Evolutionary conservation across 2,329 filamentous ascomycete genomes (phyloP), one percentile per base, ranked within the genome.

Genomic region (Cladosporium sp.): DNA sequence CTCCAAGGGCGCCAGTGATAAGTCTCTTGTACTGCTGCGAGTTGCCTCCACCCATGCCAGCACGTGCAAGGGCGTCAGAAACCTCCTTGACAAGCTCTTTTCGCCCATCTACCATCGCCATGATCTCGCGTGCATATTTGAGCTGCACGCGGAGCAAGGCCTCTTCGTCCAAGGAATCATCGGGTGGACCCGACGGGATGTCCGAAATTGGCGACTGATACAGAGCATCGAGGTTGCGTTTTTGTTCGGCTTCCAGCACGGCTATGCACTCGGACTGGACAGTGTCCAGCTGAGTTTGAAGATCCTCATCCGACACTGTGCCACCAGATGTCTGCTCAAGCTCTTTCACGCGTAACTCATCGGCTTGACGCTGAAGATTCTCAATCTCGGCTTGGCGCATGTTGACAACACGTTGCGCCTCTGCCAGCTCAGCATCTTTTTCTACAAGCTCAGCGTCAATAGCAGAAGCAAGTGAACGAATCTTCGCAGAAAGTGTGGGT

Each of bases 381-480:
- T 86, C 84, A 4, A 92, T 82, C 74, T 94, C 91, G 36, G 85
- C 83, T 68, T 90, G 86, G 0, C 90, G 88, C 70, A 89, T 89
- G 67, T 78, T 77, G 26, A 81, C 78, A 1, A 84, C 80, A 3
- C 81, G 78, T 64, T 82, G 79, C 1, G 81, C 80, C 67, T 84
- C 82, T 11, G 76, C 73, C 0, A 78, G 74, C 67, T 84, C 82
- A 3, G 76, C 76, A 62, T 92, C 87, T 74, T 92, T 92, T 70
- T 93, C 90, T 62, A 86, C 84, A 72, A 92, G 86, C 75, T 94
- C 90, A 32, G 89, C 86, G 66, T 95, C 92, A 73, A 92, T 92
- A 65, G 79, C 78, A 24, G 73, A 69, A 4, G 82, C 81, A 26
- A 84, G 73, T 60, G 78, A 74, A 66, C 79, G 76, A 61, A 78